Evolutionary conservation across 1,284 basidiomycete genomes (phyloP).

Genomic region (Malassezia japonica): DNA sequence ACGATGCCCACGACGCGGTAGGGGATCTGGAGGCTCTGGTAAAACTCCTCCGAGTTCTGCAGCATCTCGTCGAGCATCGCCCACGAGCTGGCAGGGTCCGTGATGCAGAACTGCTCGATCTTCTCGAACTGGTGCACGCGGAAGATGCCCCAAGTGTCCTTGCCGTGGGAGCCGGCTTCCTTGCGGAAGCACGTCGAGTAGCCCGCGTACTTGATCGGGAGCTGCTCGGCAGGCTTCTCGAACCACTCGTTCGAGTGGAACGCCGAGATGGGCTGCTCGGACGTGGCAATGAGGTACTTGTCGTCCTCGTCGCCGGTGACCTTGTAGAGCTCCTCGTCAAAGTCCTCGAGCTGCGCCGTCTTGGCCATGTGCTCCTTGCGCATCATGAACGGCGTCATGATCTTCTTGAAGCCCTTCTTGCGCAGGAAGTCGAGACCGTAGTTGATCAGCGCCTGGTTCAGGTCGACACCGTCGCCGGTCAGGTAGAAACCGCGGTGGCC

Average conservation of each 20-base stretch:
- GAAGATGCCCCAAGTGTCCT: constrained; percentile 99
- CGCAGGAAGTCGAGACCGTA: constrained; percentile 91
- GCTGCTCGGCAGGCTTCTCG: constrained; percentile 76
- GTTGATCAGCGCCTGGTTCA: constrained; percentile 90
- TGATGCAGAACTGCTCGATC: constrained; percentile 88
- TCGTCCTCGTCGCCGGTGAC: constrained; percentile 79
- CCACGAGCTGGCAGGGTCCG: constrained; percentile 75
- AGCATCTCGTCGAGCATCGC: constrained; percentile 88
- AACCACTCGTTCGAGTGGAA: constrained; percentile 95
- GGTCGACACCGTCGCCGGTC: constrained; percentile 86
- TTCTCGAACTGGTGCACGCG: constrained; percentile 99
- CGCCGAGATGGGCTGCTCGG: constrained; percentile 94
- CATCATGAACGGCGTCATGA: constrained; percentile 97
- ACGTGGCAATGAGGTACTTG: constrained; percentile 97
- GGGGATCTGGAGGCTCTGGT: constrained; percentile 80
- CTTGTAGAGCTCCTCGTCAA: constrained; percentile 97
- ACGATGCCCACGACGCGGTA: constrained; percentile 94
- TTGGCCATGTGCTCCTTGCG: constrained; percentile 94
- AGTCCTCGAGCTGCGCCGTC: constrained; percentile 93
- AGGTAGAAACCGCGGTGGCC: constrained; percentile 96
- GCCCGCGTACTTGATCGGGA: constrained; percentile 68
- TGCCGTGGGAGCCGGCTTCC: constrained; percentile 90
- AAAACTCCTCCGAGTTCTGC: constrained; percentile 80
- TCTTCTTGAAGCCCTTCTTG: constrained; percentile 74
- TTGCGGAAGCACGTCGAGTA: constrained; percentile 96